phyloP scores from a whole-genome alignment of 2,329 filamentous ascomycete genomes.

The Monosporascus sp. region DNA sequence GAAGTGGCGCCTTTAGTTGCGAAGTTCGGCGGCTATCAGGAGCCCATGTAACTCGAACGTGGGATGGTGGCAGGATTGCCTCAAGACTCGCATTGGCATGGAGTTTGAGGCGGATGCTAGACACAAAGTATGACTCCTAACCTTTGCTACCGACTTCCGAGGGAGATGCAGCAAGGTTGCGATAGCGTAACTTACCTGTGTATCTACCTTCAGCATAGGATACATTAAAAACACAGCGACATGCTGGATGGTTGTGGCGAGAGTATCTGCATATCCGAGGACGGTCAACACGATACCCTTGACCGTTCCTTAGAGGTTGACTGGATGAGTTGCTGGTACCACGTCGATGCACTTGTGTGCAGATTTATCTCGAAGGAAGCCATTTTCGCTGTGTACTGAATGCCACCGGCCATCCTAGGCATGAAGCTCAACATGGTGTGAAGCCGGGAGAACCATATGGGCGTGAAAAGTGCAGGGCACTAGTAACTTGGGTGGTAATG shows the following conservation, averaged over 20 bases:
- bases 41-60: slow-evolving; percentile 1
- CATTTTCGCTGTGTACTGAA: neutral
- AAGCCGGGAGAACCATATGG: neutral
- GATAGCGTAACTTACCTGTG: too few species aligned
- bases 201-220: too few species aligned
- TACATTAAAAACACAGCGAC: too few species aligned
- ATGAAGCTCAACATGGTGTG: neutral
- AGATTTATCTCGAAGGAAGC: neutral
- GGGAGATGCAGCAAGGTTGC: neutral
- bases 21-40: slow-evolving; percentile 24
- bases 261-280: too few species aligned
- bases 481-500: neutral
- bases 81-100: slow-evolving; percentile 14
- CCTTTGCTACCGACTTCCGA: slow-evolving; percentile 4
- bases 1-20: slow-evolving; percentile 4
- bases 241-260: too few species aligned
- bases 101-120: slow-evolving; percentile 15
- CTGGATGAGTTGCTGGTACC: neutral
- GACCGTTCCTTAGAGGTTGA: neutral
- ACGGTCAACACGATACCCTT: too few species aligned
- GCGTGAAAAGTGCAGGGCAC: neutral
- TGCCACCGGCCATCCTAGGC: neutral
- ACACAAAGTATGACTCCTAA: slow-evolving; percentile 10
- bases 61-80: slow-evolving; percentile 8
- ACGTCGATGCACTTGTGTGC: neutral